Base-by-base conservation (phyloP, 148 eudicot genomes). In the Amaranthus cruentus region DNA sequence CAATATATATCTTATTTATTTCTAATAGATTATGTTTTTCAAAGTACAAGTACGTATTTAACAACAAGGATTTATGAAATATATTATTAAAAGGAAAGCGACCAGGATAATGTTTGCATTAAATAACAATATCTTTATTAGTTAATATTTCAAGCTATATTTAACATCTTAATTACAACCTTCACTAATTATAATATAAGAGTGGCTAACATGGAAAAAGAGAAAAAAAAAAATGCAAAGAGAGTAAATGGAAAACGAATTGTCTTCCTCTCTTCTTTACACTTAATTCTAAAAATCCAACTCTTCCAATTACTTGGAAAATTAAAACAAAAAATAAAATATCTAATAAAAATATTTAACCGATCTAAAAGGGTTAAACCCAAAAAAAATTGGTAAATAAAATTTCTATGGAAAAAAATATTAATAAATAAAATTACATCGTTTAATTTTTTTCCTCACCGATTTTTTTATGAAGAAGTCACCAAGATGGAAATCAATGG, bases 401-500 rank as follows among this genome's bases (percentile, higher is more conserved):
- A 44, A 71, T 60, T 73, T 79, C 67, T 44, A 66, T 57, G 13
- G 13, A 12, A 72, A 15, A 74, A 73, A 55, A 8, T 6, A 47
- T 12, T 50, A 62, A 68, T 54, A 52, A 59, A 42, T 47, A 72
- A 42, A 62, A 13, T 78, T 73, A 68, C 77, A 73, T 54, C 43
- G 60, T 68, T 60, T 0, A 9, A 62, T 7, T 4, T 63, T 70
- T 7, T 60, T 28, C 59, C 60, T 68, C 51, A 51, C 68, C 21
- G 7, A 71, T 75, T 75, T 44, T 60, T 57, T 81, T 73, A 85
- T 8, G 85, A 66, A 78, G 84, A 82, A 7, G 84, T 84, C 84
- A 88, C 88, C 56, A 71, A 57, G 2, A 88, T 76, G 68, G 75
- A 81, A 60, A 84, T 82, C 82, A 88, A 81, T 13, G 88, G 85